These are phyloP conservation scores for Diplodia intermedia DNA, from an alignment of 2,329 filamentous ascomycete species.

Conservation along the genomic window DNA sequence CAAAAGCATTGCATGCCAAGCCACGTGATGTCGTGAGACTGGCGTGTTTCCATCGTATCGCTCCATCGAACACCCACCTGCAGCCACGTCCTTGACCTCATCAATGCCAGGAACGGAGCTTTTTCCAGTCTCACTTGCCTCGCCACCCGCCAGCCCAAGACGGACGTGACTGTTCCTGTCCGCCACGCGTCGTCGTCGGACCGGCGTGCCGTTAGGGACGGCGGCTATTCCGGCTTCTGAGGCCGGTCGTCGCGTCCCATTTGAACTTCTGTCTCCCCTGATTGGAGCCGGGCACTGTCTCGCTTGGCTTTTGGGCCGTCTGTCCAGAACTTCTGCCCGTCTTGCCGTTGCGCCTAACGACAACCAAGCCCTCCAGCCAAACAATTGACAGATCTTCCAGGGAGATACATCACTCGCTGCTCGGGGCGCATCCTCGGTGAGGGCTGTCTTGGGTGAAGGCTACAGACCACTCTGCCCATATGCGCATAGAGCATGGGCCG, in stretches of 20 bases:
- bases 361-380: neutral
- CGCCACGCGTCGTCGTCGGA: neutral
- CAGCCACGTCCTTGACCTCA: neutral
- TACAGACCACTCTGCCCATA: neutral
- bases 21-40: slow-evolving; percentile 21
- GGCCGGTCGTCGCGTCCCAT: neutral
- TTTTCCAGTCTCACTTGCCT: neutral
- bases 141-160: neutral
- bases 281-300: slow-evolving; percentile 18
- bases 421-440: neutral
- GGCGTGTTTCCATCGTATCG: slow-evolving; percentile 14
- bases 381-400: neutral
- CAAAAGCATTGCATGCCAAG: neutral
- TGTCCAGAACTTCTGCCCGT: slow-evolving; percentile 9
- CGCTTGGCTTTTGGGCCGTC: slow-evolving; percentile 15
- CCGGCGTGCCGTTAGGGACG: slow-evolving; percentile 14
- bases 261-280: neutral
- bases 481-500: neutral
- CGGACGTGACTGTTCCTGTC: neutral
- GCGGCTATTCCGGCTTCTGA: slow-evolving; percentile 11
- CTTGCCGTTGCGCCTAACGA: neutral
- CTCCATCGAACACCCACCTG: neutral
- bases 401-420: neutral
- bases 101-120: neutral
- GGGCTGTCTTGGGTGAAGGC: neutral